A percentile compares a stretch with the other conserved stretches of the same genome.
Evolutionary conservation across 2,329 filamentous ascomycete species (phyloP).

Genomic region (Neoascochyta sp.): DNA sequence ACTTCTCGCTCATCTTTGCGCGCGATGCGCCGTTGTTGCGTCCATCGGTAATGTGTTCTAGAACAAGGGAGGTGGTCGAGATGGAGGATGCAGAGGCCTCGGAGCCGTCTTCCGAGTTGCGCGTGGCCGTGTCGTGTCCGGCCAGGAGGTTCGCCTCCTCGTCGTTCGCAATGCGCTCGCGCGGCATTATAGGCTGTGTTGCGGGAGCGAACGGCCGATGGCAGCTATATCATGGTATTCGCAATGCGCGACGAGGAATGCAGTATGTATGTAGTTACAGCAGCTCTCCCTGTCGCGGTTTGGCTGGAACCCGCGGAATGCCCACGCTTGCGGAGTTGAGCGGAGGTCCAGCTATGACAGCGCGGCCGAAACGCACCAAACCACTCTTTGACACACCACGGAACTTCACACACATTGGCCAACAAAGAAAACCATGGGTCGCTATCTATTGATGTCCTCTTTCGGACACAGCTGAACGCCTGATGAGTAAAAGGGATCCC

Average conservation of each 20-base stretch:
- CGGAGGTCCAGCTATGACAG: slow-evolving; percentile 27
- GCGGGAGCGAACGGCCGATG: background rate
- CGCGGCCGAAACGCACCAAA: slow-evolving; percentile 30
- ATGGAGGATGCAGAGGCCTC: slow-evolving; percentile 65
- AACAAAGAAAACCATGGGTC: slow-evolving; percentile 22
- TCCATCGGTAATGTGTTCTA: slow-evolving; percentile 68
- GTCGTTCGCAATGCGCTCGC: slow-evolving; percentile 34
- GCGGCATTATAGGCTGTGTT: slow-evolving; percentile 28
- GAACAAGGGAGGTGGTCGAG: slow-evolving; percentile 80
- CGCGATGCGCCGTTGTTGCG: slow-evolving; percentile 34
- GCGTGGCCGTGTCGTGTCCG: slow-evolving; percentile 27
- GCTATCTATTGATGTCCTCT: slow-evolving; percentile 26
- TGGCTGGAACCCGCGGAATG: too few relatives aligned
- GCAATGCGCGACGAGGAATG: too few relatives aligned
- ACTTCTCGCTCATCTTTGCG: slow-evolving; percentile 33
- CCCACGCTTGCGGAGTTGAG: slow-evolving; percentile 21
- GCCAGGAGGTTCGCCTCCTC: slow-evolving; percentile 48
- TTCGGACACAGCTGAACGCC: slow-evolving; percentile 9
- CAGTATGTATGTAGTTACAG: too few relatives aligned
- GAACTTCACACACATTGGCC: slow-evolving; percentile 8
- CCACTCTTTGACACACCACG: slow-evolving; percentile 21
- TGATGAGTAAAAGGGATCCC: slow-evolving; percentile 7
- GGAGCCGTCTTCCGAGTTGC: slow-evolving; percentile 34
- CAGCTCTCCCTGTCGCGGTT: too few relatives aligned
- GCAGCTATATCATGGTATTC: slow-evolving; percentile 14